phyloP scores from a whole-genome alignment of 2,329 filamentous ascomycete genomes.

The Paraphaeosphaeria sporulosa region DNA sequence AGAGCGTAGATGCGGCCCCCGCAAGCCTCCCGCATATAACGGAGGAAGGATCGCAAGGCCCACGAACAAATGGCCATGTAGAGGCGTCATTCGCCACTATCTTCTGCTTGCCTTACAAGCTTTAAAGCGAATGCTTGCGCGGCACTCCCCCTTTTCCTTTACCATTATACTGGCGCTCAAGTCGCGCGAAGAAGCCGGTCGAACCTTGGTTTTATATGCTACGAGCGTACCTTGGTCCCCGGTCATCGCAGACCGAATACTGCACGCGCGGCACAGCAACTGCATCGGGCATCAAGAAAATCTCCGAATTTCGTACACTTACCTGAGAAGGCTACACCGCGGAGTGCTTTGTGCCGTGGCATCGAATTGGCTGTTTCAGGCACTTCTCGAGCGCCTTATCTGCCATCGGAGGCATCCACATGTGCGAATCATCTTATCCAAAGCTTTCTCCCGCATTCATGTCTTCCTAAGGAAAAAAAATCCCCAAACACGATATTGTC shows the following conservation, averaged over 20 bases:
- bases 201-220: neutral
- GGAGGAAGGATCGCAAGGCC: neutral
- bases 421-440: neutral
- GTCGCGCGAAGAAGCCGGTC: neutral
- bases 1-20: neutral
- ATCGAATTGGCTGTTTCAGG: neutral
- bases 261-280: neutral
- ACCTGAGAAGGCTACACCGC: slow-evolving; percentile 17
- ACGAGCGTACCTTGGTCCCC: neutral
- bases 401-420: neutral
- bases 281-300: slow-evolving; percentile 6
- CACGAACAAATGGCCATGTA: neutral
- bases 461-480: neutral
- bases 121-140: neutral
- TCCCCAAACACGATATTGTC: neutral
- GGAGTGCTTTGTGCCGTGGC: no score
- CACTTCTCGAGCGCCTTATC: neutral
- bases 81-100: neutral
- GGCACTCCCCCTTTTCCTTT: neutral
- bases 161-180: neutral
- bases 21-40: neutral
- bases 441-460: neutral
- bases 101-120: neutral
- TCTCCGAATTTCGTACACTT: slow-evolving; percentile 20
- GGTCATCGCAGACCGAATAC: slow-evolving; percentile 1